Evolutionary conservation across 768 basidiomycete species (phyloP), one percentile per base, ranked within the genome.

Genomic region (Xerocomus spinulosus): DNA sequence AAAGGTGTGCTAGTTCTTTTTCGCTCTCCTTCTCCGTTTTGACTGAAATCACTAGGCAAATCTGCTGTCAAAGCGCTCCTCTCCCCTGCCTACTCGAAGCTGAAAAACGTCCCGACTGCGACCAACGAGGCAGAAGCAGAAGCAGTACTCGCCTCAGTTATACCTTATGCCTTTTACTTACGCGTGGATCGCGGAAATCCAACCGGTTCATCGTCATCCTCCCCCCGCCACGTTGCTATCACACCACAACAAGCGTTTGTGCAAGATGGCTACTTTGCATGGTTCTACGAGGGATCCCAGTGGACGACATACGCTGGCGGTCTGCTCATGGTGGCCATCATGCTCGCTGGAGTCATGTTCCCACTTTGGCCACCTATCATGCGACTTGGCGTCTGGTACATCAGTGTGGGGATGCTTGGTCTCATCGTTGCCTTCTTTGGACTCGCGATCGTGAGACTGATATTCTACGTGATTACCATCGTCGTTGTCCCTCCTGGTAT

Each of bases 291-390:
- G 50, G 90, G 92, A 35, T 89, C 90, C 13, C 93, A 95, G 60
- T 85, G 92, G 81, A 89, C 86, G 57, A 94, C 89, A 7, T 91
- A 95, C 62, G 81, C 92, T 9, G 91, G 92, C 34, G 95, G 90
- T 15, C 73, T 87, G 12, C 82, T 82, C 24, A 93, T 99, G 90
- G 93, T 98, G 49, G 80, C 77, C 34, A 74, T 97, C 63, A 92
- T 98, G 76, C 84, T 99, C 35, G 93, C 87, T 5, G 94, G 90
- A 2, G 94, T 97, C 62, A 96, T 99, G 93, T 99, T 96, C 81
- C 96, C 96, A 4, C 78, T 99, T 14, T 99, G 96, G 96, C 96
- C 96, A 2, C 81, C 87, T 41, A 83, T 82, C 58, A 81, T 99
- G 79, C 80, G 95, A 13, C 73, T 94, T 25, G 94, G 95, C 29